These are phyloP conservation scores for Heliocybe sulcata DNA, from an alignment of 1,284 basidiomycete species.

Conservation along the genomic window DNA sequence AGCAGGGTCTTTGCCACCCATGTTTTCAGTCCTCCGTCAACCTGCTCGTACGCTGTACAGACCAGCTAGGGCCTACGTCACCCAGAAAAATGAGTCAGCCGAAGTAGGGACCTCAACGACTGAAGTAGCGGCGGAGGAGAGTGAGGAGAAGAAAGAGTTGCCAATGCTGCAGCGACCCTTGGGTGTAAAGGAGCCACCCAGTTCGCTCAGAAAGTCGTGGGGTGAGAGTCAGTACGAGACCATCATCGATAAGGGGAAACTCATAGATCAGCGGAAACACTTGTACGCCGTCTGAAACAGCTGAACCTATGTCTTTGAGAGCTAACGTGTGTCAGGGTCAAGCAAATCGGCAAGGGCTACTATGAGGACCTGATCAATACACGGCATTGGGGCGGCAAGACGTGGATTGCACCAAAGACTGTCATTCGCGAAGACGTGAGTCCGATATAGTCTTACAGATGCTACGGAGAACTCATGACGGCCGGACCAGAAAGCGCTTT, in stretches of 20 bases:
- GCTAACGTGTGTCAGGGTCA: conserved; percentile 45
- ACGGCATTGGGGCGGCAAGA: conserved; percentile 84
- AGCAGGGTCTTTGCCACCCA: too few species aligned
- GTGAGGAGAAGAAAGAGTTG: conserved; percentile 18
- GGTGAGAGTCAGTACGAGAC: conserved; percentile 58
- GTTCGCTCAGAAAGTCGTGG: conserved; percentile 49
- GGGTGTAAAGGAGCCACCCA: conserved; percentile 61
- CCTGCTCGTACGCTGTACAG: neutral
- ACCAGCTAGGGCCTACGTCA: neutral
- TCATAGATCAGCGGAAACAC: conserved; percentile 67
- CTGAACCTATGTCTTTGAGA: conserved; percentile 6
- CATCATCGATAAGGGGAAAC: conserved; percentile 65
- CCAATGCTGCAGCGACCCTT: conserved; percentile 65
- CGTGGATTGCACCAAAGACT: conserved; percentile 88
- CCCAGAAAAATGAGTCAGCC: neutral
- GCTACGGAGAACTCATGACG: conserved; percentile 1
- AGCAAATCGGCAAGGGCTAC: conserved; percentile 84
- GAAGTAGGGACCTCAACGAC: neutral
- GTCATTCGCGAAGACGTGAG: conserved; percentile 86
- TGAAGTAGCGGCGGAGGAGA: neutral
- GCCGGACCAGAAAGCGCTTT: conserved; percentile 69
- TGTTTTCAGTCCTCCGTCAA: neutral
- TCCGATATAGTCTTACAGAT: conserved; percentile 11
- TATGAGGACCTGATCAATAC: conserved; percentile 87
- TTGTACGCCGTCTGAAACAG: conserved; percentile 42